These are phyloP conservation scores for Rosa hybrid DNA, from an alignment of 331 rosid genomes.

Conservation along the genomic window DNA sequence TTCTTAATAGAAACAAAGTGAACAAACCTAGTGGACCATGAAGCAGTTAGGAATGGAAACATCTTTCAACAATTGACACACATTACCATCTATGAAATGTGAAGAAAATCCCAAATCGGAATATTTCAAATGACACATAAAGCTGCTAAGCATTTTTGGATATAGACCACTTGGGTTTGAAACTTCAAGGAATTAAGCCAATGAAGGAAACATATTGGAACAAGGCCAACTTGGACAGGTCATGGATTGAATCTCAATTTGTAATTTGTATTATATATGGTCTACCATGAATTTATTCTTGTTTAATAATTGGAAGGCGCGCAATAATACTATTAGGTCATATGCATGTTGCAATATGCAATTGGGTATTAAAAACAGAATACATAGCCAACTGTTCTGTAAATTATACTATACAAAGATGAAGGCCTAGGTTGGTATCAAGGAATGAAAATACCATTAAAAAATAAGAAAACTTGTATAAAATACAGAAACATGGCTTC, in stretches of 20 bases:
- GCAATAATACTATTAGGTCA: conserved; percentile 15
- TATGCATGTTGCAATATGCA: conserved; percentile 15
- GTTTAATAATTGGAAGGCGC: conserved; percentile 18
- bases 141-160: neutral
- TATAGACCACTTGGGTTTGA: conserved; percentile 16
- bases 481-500: neutral
- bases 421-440: conserved; percentile 7
- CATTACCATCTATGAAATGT: neutral
- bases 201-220: conserved; percentile 18
- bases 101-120: neutral
- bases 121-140: neutral
- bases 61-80: neutral
- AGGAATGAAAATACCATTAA: conserved; percentile 6
- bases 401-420: neutral
- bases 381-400: neutral
- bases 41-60: neutral
- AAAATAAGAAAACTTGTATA: neutral
- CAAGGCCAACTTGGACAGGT: conserved; percentile 25
- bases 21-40: neutral
- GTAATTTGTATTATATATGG: neutral
- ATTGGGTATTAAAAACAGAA: neutral
- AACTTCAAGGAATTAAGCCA: conserved; percentile 35
- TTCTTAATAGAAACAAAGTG: neutral
- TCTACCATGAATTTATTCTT: conserved; percentile 27
- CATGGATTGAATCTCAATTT: neutral